phyloP scores from a whole-genome alignment of 768 basidiomycete genomes.

The Boletus fagicola region DNA sequence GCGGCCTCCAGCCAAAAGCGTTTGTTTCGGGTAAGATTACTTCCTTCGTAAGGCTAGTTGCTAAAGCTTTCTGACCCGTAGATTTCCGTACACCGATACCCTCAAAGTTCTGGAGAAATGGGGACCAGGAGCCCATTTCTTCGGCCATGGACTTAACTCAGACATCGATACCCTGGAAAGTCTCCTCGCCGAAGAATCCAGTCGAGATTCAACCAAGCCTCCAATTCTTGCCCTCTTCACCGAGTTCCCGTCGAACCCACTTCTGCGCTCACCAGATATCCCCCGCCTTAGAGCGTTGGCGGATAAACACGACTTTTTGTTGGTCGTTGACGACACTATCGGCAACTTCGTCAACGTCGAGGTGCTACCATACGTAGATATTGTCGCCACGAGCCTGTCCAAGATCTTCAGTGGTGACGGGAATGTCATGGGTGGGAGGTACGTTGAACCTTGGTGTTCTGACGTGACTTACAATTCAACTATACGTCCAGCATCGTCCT shows the following conservation, averaged over 20 bases:
- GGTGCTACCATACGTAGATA: slow-evolving; percentile 79
- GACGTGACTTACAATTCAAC: not conserved
- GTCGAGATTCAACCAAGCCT: slow-evolving; percentile 41
- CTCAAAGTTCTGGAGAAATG: slow-evolving; percentile 93
- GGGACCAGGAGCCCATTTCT: slow-evolving; percentile 91
- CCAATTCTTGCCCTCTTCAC: slow-evolving; percentile 82
- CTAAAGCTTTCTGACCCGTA: slow-evolving; percentile 29
- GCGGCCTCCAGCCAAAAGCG: slow-evolving; percentile 68
- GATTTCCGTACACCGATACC: slow-evolving; percentile 95
- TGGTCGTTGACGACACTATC: slow-evolving; percentile 92
- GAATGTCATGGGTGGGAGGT: slow-evolving; percentile 99
- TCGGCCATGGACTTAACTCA: slow-evolving; percentile 73
- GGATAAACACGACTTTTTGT: slow-evolving; percentile 82
- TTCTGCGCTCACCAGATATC: slow-evolving; percentile 82
- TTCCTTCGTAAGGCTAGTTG: not conserved
- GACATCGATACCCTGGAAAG: slow-evolving; percentile 73
- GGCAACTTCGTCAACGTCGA: slow-evolving; percentile 95
- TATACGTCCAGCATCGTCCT: slow-evolving; percentile 65
- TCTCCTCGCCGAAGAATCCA: slow-evolving; percentile 49
- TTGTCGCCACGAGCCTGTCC: slow-evolving; percentile 87
- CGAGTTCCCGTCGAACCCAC: slow-evolving; percentile 95
- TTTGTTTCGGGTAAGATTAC: slow-evolving; percentile 83
- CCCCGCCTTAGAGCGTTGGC: slow-evolving; percentile 72
- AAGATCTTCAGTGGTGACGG: slow-evolving; percentile 94
- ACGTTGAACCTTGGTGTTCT: slow-evolving; percentile 22